Base-by-base conservation (phyloP, 352 stramenopile genomes). In the Globisporangium paddicum region DNA sequence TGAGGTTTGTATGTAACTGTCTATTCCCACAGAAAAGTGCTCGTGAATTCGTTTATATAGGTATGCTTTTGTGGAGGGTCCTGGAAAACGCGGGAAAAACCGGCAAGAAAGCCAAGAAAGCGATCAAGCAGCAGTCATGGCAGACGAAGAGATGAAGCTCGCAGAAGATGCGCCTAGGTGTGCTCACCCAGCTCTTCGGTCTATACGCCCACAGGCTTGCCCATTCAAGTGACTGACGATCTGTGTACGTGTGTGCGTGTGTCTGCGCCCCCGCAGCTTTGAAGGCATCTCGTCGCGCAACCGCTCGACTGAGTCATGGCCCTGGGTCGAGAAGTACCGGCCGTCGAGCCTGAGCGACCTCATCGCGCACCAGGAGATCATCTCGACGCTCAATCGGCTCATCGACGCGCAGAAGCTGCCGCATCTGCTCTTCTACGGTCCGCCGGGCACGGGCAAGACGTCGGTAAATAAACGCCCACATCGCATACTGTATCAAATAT, bases 241-340 rank as follows among this genome's bases (percentile, higher is more conserved):
- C 16, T n/a, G 19, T 26, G 14, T 32, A n/a, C n/a, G n/a, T n/a
- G 11, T 26, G 2, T n/a, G 7, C 25, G 25, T 51, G 5, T 34
- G 23, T 2, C 9, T 9, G 4, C 9, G 9, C 19, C n/a, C 11
- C 14, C 25, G 55, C 57, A 79, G 75, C 38, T 95, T 95, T 53
- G 82, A 90, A 55, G 85, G 85, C 63, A 93, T 95, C 52, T 95
- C 85, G 25, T 90, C 80, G 11, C 73, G 74, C 58, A 91, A 92
- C 59, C 78, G 85, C 34, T 76, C 81, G 42, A 94, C 85, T 7
- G 85, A 93, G 62, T 90, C 83, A 48, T 93, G 95, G 77, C 93
- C 96, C 21, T 99, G 96, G 97, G 96, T 99, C 13, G 97, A 99
- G 75, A 99, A 99, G 75, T 99, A 99, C 78, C 90, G 97, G 2